A percentile compares a stretch with the other conserved stretches of the same genome.
phyloP scores from a whole-genome alignment of 495 filamentous ascomycete genomes.

The Trichoderma asperelloides region DNA sequence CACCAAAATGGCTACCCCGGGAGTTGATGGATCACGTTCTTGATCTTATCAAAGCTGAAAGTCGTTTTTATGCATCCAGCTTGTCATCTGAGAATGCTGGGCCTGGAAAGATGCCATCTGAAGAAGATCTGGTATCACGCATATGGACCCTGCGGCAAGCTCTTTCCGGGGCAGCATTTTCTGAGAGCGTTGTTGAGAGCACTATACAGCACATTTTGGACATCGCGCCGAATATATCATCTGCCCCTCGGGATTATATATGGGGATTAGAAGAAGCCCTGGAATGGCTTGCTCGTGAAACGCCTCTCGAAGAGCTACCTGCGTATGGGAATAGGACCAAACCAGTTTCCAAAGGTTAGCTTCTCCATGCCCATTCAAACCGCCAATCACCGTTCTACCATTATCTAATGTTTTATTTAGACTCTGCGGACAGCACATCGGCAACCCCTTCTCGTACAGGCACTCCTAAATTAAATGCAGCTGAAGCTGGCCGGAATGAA shows the following conservation, averaged over 20 bases:
- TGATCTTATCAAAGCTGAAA: conserved; percentile 46
- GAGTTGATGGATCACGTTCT: conserved; percentile 71
- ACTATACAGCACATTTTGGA: conserved; percentile 57
- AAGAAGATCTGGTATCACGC: conserved; percentile 66
- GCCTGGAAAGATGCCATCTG: conserved; percentile 37
- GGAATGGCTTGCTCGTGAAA: conserved; percentile 75
- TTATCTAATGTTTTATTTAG: neutral
- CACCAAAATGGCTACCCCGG: conserved; percentile 67
- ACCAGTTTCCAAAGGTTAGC: conserved; percentile 23
- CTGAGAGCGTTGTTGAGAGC: conserved; percentile 50
- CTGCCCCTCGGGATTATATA: conserved; percentile 51
- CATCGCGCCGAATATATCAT: conserved; percentile 42
- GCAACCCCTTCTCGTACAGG: conserved; percentile 13
- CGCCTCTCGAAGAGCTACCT: conserved; percentile 56
- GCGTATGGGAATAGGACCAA: conserved; percentile 49
- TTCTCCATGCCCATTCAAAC: neutral
- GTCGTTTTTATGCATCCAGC: conserved; percentile 38
- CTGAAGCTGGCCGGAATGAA: conserved; percentile 21
- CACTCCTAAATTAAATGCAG: conserved; percentile 18
- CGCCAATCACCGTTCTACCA: neutral
- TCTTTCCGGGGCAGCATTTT: conserved; percentile 59
- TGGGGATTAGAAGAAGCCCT: conserved; percentile 84
- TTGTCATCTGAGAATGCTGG: conserved; percentile 29
- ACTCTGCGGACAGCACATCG: neutral
- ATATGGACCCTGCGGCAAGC: conserved; percentile 74